Base-by-base conservation (phyloP, 106 monocot genomes). In the Dendrobium huoshanense region DNA sequence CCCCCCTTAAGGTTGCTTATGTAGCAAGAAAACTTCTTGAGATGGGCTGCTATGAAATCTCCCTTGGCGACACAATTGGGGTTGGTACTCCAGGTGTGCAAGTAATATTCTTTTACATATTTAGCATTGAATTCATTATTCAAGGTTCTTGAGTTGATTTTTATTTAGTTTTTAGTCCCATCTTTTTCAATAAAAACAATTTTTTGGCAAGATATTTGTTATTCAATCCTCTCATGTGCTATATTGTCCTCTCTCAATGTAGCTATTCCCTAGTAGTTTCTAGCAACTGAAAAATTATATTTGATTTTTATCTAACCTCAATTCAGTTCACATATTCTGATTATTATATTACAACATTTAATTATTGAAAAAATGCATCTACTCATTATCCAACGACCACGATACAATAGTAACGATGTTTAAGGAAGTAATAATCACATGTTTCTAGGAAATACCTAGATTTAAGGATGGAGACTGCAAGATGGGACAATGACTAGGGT, bases 41-140 rank as follows among this genome's bases (percentile, higher is more conserved):
- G 20, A 95, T 95, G 94, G 94, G 94, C 41, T 95, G 94, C 80
- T 92, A 68, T 72, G 94, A 95, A 72, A 92, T 95, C 65, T 95
- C 94, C 80, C 94, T 95, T 61, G 94, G 92, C 33, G 94, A 95
- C 81, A 95, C 94, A 64, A 92, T 90, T 80, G 94, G 94, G 22
- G 90, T 95, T 81, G 94, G 94, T 20, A 95, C 94, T 73, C 92
- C 90, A 83, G 94, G 94, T 94, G 87, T 40, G 78, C 64, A 75
- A 40, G 10, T 70, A 37, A 16, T 70, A 17, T 70, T 70, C 5
- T 16, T 70, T 70, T 70, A 70, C 4, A 33, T 70, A 37, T 29
- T 37, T 2, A 16, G 13, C 37, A 16, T 37, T 37, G 70, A 37
- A 70, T 70, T 7, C 13, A 31, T 48, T 13, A 51, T 51, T 15